These are phyloP conservation scores for Russula earlei DNA, from an alignment of 768 basidiomycete genomes.

Conservation along the genomic window DNA sequence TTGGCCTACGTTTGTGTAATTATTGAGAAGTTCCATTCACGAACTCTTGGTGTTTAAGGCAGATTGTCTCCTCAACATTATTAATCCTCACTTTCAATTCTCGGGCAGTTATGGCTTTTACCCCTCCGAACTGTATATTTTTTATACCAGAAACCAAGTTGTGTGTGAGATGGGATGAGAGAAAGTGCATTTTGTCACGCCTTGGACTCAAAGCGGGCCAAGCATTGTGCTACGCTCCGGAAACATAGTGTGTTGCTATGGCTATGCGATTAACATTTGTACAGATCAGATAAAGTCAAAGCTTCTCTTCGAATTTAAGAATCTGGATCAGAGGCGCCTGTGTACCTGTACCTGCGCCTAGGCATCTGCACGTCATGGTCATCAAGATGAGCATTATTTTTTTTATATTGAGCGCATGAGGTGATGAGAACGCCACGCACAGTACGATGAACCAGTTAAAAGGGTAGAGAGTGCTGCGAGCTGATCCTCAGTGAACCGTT, in stretches of 20 bases:
- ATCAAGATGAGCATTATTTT: too few species aligned
- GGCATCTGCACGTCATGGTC: constrained; percentile 18
- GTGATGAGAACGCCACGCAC: constrained; percentile 31
- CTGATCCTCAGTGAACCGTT: constrained; percentile 81
- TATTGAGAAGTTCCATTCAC: background rate
- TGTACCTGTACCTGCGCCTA: too few species aligned
- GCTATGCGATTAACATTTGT: background rate
- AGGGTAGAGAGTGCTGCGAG: constrained; percentile 73
- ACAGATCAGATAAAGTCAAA: background rate
- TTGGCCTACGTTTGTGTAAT: background rate
- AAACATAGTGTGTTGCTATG: background rate
- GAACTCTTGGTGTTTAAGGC: background rate
- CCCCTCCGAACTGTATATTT: too few species aligned
- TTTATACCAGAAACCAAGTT: too few species aligned
- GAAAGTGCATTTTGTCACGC: too few species aligned
- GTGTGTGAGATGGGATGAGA: too few species aligned
- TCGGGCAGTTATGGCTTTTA: too few species aligned
- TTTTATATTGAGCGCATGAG: background rate
- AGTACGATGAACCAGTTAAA: constrained; percentile 78
- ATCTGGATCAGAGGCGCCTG: too few species aligned
- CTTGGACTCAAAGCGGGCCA: background rate
- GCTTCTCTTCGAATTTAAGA: too few species aligned
- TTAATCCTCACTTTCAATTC: too few species aligned
- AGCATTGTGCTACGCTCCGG: background rate
- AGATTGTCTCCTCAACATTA: background rate